Evolutionary conservation across 129 eudicot genomes (phyloP).

Genomic region (Sambucus nigra): DNA sequence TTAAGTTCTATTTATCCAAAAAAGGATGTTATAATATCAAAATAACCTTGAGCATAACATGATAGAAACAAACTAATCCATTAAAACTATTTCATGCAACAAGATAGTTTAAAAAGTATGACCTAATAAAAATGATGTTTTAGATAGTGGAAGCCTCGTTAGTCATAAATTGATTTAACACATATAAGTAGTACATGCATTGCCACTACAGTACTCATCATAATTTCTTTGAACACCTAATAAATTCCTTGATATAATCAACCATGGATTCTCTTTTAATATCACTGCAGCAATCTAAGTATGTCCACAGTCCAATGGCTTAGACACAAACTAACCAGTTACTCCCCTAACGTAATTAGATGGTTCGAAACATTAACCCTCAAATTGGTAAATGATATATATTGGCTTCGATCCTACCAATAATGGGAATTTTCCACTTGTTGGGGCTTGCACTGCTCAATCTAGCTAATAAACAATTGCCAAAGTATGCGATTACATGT

Average conservation of each 20-base stretch:
- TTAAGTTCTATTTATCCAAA: too few species aligned
- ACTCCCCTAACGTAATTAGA: conserved; percentile 14
- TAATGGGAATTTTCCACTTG: conserved; percentile 21
- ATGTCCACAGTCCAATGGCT: conserved; percentile 4
- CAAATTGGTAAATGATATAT: conserved; percentile 13
- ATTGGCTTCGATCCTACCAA: conserved; percentile 12
- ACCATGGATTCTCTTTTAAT: conserved; percentile 24
- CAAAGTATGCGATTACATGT: too few species aligned
- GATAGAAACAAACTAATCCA: too few species aligned
- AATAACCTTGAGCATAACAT: too few species aligned
- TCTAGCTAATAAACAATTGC: too few species aligned
- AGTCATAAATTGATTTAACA: too few species aligned
- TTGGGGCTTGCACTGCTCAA: conserved; percentile 11
- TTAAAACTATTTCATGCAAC: too few species aligned
- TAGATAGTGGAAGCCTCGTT: too few species aligned
- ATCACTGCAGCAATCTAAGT: conserved; percentile 15
- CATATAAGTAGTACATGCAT: conserved; percentile 33
- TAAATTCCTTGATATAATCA: conserved; percentile 30
- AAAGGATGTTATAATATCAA: too few species aligned
- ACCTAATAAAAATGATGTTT: too few species aligned
- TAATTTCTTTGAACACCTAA: conserved; percentile 25
- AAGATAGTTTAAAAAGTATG: too few species aligned
- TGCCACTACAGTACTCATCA: conserved; percentile 19
- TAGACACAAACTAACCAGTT: conserved; percentile 5
- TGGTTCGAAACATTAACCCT: conserved; percentile 13